Base-by-base conservation (phyloP, 2,329 filamentous ascomycete genomes). In the Colletotrichum orbiculare region DNA sequence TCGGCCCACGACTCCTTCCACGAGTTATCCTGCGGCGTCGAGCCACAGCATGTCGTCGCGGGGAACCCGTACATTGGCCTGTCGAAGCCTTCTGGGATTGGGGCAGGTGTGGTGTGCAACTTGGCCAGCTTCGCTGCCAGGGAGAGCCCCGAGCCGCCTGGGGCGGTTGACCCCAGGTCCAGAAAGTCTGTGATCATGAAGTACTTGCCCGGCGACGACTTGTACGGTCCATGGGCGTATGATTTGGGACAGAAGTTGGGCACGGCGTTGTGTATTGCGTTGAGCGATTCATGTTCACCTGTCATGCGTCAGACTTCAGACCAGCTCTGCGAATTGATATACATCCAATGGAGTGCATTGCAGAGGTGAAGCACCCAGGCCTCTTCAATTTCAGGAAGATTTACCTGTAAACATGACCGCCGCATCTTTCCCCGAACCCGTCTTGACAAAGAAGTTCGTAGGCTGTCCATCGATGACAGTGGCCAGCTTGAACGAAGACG, bases 251-350 rank as follows among this genome's bases (percentile, higher is more conserved):
- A 95, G 57, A 97, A 86, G 38, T 85, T 85, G 1, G 93, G 91
- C 0, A 96, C 90, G 12, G 83, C 82, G 49, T 81, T 73, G 74
- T 93, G 86, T 69, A 98, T 92, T 58, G 93, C 92, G 73, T 94
- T 94, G 59, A 97, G 87, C 3, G 93, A 96, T 54, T 87, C 86
- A 73, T 93, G 90, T 77, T 97, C 95, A 66, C 94, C 92, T 87
- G 72, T 70, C 68, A 77, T 75, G 78, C 58, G 1, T 75, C 76
- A 53, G 50, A 38, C 35, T 43, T 38, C 33, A 33, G 12, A 11
- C 41, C 42, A 8, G 42, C 25, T 25, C 25, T 25, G 25, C 25
- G 25, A 5, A 5, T 25, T 25, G 25, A 25, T 25, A 5, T 5
- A 25, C 4, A 5, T 25, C 25, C 4, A 25, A 25, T 0, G 17